Base-by-base conservation (phyloP, 1,284 basidiomycete genomes). In the Malassezia psittaci region DNA sequence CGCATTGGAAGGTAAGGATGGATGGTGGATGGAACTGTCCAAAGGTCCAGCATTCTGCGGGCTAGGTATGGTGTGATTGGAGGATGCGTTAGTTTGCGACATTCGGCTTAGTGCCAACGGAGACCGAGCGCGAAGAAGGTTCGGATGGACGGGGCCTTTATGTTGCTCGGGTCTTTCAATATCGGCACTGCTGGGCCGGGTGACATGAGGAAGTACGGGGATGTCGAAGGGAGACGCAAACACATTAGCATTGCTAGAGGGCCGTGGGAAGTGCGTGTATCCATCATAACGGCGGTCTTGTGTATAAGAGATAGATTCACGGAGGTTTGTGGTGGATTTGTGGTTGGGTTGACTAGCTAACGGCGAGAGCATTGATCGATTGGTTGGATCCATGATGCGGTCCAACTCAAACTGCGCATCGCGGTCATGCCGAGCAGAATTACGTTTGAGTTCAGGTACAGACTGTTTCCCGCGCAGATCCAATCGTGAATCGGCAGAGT, bases 221-320 rank as follows among this genome's bases (percentile, higher is more conserved):
- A 64, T 62, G 42, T 74, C 71, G 37, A 67, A 66, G 0, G 61
- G 65, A 11, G 64, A 67, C 4, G 66, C 58, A 50, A 73, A 74
- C 19, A 72, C 57, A 32, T 55, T 66, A 11, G 12, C 18, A 5
- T 18, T 34, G 7, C 29, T 34, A 9, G 29, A 33, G 5, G 15
- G 18, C 2, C 16, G 35, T 6, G 40, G 11, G 44, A 52, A 33
- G 15, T 47, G 13, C 15, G 21, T 11, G 32, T 66, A 65, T 10
- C 61, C 61, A n/a, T 65, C 61, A 11, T 59, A 49, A 19, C 63
- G 67, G 21, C 55, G 62, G 13, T 59, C 57, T 13, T 54, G 59
- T 6, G 62, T 49, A 67, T 84, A 81, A 36, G 60, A 15, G 12
- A 8, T 67, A 19, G 62, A 61, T 29, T 74, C 72, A 36, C 66